These are phyloP conservation scores for Cordyceps fumosorosea DNA, from an alignment of 2,329 filamentous ascomycete species.

Conservation along the genomic window DNA sequence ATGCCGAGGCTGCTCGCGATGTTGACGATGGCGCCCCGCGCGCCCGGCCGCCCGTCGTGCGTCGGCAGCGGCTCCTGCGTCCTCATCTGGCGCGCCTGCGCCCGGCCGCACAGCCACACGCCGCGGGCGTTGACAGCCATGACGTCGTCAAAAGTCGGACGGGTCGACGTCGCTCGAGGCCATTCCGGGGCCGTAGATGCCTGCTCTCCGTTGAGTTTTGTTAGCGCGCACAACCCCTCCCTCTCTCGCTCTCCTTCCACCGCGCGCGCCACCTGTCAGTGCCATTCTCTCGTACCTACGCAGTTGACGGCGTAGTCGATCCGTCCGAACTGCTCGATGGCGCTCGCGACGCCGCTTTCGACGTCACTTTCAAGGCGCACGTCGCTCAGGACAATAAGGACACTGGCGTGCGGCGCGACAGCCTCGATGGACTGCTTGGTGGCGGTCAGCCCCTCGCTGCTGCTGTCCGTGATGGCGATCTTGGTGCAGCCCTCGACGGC, in stretches of 20 bases:
- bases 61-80: conserved; percentile 34
- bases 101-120: conserved; percentile 37
- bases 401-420: conserved; percentile 21
- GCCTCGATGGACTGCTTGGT: conserved; percentile 26
- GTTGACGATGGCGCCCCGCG: conserved; percentile 38
- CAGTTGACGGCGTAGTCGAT: conserved; percentile 42
- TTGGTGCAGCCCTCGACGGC: conserved; percentile 36
- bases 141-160: conserved; percentile 36
- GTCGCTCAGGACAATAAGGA: conserved; percentile 26
- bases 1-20: conserved; percentile 37
- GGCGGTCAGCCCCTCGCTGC: conserved; percentile 25
- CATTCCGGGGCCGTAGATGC: conserved; percentile 32
- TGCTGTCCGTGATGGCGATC: conserved; percentile 35
- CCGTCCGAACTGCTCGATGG: conserved; percentile 29
- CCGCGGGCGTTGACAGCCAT: conserved; percentile 38
- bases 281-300: conserved; percentile 30
- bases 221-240: too few species aligned
- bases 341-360: conserved; percentile 24
- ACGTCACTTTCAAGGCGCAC: conserved; percentile 30
- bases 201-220: too few species aligned
- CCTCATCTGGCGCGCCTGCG: conserved; percentile 36
- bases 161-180: conserved; percentile 28
- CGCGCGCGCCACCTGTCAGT: too few species aligned
- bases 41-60: conserved; percentile 36
- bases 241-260: too few species aligned